These are phyloP conservation scores for Exophiala oligosperma DNA, from an alignment of 2,329 filamentous ascomycete species.

Conservation along the genomic window DNA sequence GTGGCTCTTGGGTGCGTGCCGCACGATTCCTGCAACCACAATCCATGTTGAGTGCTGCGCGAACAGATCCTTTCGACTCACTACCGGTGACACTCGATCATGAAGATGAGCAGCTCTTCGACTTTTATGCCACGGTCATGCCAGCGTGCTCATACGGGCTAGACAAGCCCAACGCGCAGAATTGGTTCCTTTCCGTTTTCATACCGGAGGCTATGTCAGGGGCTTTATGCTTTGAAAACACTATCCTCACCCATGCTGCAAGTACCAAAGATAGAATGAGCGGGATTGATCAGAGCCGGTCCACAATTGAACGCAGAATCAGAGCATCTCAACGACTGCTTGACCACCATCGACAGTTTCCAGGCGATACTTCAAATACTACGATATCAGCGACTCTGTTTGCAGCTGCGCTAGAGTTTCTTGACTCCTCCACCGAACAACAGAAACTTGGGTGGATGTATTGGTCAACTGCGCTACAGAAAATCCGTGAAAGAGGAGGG, in stretches of 20 bases:
- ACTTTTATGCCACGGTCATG: constrained; percentile 44
- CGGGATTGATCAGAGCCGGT: constrained; percentile 34
- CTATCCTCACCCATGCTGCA: constrained; percentile 40
- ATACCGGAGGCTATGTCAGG: constrained; percentile 44
- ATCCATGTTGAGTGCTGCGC: constrained; percentile 38
- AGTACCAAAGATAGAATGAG: constrained; percentile 41
- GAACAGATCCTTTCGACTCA: constrained; percentile 40
- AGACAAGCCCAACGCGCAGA: constrained; percentile 38
- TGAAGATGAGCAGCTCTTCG: constrained; percentile 37
- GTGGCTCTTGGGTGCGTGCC: constrained; percentile 1
- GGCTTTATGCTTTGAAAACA: constrained; percentile 39
- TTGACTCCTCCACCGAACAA: constrained; percentile 39
- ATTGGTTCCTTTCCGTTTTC: constrained; percentile 42
- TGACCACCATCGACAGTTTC: constrained; percentile 35
- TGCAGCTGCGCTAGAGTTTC: constrained; percentile 42
- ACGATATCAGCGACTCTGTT: constrained; percentile 42
- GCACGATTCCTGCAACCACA: constrained; percentile 31
- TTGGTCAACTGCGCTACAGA: constrained; percentile 40
- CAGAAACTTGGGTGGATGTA: constrained; percentile 42
- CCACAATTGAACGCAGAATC: constrained; percentile 35
- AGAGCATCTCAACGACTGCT: constrained; percentile 37
- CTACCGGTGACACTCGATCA: constrained; percentile 36
- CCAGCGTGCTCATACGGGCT: constrained; percentile 41
- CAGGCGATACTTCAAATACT: constrained; percentile 38
- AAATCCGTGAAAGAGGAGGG: constrained; percentile 40